Base-by-base conservation (phyloP, 257 asterid species). In the Scutellaria barbata region DNA sequence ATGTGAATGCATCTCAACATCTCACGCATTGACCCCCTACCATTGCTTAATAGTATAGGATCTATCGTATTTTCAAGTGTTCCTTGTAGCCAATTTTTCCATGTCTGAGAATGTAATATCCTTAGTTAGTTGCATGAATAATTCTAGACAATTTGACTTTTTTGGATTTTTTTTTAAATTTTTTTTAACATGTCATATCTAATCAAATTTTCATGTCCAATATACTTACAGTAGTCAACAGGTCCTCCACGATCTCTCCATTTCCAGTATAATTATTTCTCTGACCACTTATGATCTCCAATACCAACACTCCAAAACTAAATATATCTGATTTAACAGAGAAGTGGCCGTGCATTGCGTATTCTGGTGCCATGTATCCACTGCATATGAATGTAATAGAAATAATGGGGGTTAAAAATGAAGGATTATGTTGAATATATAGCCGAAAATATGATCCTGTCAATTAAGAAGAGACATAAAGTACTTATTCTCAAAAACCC, bases 1-100 rank as follows among this genome's bases (percentile, higher is more conserved):
- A 68, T 53, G 53, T 75, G 80, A 3, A 75, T 75, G 75, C 75
- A 68, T 54, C 75, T 75, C 60, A 61, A 0, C 63, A 75, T 68
- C 18, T 75, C 75, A 8, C 66, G 69, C 8, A 53, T 16, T 7
- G 66, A 68, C 8, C 71, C 75, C 0, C 14, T 16, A 0, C 60
- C 60, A 13, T 40, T 41, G 30, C 17, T 75, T 75, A 81, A 17
- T 13, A 75, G n/a, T 51, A 52, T 18, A 0, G 74, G 75, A 37
- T 76, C 80, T 54, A 69, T 55, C 71, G 53, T 13, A 10, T 53
- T 69, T 53, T 39, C 72, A 18, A 55, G 51, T 20, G 80, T 69
- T 43, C 72, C 76, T 1, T 69, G 63, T 12, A 11, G 7, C 76
- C 72, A 76, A 18, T 69, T 62, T 61, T 69, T 69, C 76, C 76